Conservation (phyloP, 2,329 filamentous ascomycete species). For the Didymella sp. region DNA sequence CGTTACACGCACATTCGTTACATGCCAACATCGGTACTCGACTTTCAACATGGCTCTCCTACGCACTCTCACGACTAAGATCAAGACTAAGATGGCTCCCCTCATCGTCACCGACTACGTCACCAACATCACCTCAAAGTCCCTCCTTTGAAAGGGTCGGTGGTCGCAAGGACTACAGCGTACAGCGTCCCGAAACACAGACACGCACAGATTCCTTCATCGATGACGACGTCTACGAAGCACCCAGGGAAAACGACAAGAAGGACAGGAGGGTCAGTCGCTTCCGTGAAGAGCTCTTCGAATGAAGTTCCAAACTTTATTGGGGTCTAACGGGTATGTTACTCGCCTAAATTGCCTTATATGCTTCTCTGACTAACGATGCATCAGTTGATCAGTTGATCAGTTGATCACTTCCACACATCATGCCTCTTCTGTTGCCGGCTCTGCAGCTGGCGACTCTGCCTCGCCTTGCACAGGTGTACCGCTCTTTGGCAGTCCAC, state of each 20-base stretch:
- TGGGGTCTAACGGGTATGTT: slow-evolving; percentile 20
- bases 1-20: slow-evolving; percentile 6
- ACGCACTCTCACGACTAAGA: slow-evolving; percentile 39
- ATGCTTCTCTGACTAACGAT: slow-evolving; percentile 2
- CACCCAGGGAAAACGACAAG: slow-evolving; percentile 27
- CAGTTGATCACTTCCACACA: slow-evolving; percentile 1
- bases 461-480: slow-evolving; percentile 28
- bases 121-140: slow-evolving; percentile 28
- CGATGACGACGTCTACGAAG: slow-evolving; percentile 22
- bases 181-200: slow-evolving; percentile 24
- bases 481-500: slow-evolving; percentile 42
- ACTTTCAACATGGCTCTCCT: slow-evolving; percentile 39
- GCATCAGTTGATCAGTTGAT: slow-evolving; percentile 1
- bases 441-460: slow-evolving; percentile 2
- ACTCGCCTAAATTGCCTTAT: background rate
- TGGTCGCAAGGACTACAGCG: slow-evolving; percentile 30
- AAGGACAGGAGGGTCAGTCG: slow-evolving; percentile 37
- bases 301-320: background rate
- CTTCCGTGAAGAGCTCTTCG: slow-evolving; percentile 39
- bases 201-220: slow-evolving; percentile 32
- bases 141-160: slow-evolving; percentile 35
- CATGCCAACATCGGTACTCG: slow-evolving; percentile 10
- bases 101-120: slow-evolving; percentile 33
- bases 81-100: slow-evolving; percentile 41
- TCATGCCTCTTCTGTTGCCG: slow-evolving; percentile 20